Base-by-base conservation (phyloP, 192 early-diverging fungal species). In the Dispira simplex region DNA sequence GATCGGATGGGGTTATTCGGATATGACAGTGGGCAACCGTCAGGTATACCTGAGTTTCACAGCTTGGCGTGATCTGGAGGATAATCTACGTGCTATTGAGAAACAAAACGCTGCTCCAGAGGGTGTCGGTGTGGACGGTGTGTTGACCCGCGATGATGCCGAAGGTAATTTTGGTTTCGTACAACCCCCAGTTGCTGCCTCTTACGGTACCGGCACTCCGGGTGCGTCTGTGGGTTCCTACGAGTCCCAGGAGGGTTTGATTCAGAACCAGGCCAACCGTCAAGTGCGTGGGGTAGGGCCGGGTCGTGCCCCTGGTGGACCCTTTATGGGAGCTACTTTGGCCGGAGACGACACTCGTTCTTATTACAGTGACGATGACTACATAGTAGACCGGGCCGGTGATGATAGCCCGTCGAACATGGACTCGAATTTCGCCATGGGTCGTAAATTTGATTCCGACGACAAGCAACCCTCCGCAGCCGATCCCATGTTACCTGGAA, bases 21-120 rank as follows among this genome's bases (percentile, higher is more conserved):
- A 84, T 66, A 79, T 79, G 70, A 75, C 79, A 16, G 72, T 85
- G 23, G 84, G 85, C 43, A 71, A 75, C 39, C 78, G 71, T 47
- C 77, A 86, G 63, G 74, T 88, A 6, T 94, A 83, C 64, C 66
- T 97, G 45, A 81, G 80, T 66, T 91, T 92, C 66, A 63, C 43
- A 3, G 79, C 80, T 23, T 97, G 92, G 95, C 81, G 87, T 64
- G 77, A 79, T 46, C 79, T 97, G 18, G 95, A 97, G 71, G 84
- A 86, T 63, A 74, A 74, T 18, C 81, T 97, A 55, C 79, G 86
- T n/a, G 81, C 76, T 47, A 66, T 75, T 21, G 88, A 93, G 66
- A 79, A 44, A 79, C 85, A 46, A 66, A 72, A 43, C 65, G 71
- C 32, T 39, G 32, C 66, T 49, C 72, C 53, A 47, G 72, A 44